Base-by-base conservation (phyloP, 495 filamentous ascomycete genomes). In the Mytilinidion resinicola region DNA sequence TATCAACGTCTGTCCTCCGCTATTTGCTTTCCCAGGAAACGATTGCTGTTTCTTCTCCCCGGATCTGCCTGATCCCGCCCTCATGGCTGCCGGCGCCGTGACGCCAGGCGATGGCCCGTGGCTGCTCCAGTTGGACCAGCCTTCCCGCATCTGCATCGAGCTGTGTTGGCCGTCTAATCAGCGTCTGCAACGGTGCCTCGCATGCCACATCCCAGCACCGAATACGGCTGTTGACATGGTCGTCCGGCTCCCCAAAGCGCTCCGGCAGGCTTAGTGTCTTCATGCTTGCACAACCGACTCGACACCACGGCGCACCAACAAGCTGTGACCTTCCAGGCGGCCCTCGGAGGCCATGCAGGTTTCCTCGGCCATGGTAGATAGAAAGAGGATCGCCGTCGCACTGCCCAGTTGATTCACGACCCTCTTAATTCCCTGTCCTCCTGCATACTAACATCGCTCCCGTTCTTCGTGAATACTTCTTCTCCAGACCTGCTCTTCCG, bases 191-290 rank as follows among this genome's bases (percentile, higher is more conserved):
- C 33, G 9, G 17, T 33, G 8, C 3, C 46, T 49, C 25, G 25
- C 25, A 30, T 30, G 6, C 25, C 25, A 30, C 25, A 20, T 49
- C 12, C 46, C 21, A 25, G 21, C 19, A 14, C 46, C 46, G 46
- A 49, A 49, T 49, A 49, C 46, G 46, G 46, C 17, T 14, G 21
- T 49, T 30, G 15, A 49, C 46, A 49, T 49, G 46, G 46, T 49
- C 15, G 21, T 20, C 46, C 46, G 46, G 46, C 46, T 49, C 46
- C 46, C 46, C 46, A 25, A 49, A 25, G 19, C 21, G 46, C 46
- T 49, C 46, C 46, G 46, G 46, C 15, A 25, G 46, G 46, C 46
- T 49, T 19, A 49, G 46, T 49, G 46, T 25, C 21, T 19, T 11
- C 21, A 9, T 8, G 21, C 12, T 7, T 9, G 21, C 14, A 9